Percentiles rank a stretch among this genome's conserved stretches.
Evolutionary conservation across 495 filamentous ascomycete genomes (phyloP).

Genomic region (Elasticomyces elasticus): DNA sequence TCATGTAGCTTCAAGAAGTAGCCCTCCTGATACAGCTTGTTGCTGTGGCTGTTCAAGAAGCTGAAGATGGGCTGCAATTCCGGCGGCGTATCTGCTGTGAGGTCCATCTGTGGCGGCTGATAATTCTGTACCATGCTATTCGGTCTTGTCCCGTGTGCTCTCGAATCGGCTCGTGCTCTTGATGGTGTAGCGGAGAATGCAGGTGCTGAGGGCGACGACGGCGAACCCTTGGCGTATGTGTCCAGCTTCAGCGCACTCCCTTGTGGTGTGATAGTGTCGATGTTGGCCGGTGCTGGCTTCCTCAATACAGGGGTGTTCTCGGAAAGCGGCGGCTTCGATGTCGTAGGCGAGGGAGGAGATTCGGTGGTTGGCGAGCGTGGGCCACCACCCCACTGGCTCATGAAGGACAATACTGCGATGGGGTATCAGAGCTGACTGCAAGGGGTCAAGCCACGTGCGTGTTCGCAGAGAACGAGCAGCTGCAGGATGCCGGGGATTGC

Average conservation of each 20-base stretch:
- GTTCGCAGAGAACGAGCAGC: not conserved
- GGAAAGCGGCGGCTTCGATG: conserved; percentile 4
- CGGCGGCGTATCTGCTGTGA: conserved; percentile 72
- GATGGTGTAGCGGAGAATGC: conserved; percentile 5
- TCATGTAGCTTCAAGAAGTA: conserved; percentile 96
- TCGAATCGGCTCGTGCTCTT: conserved; percentile 17
- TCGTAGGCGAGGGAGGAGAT: conserved; percentile 26
- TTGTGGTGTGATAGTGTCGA: conserved; percentile 14
- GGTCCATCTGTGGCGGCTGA: conserved; percentile 78
- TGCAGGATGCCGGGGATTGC: not conserved
- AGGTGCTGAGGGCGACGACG: conserved; percentile 5
- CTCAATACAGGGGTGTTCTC: not conserved
- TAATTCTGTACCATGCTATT: conserved; percentile 65
- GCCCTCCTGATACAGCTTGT: conserved; percentile 95
- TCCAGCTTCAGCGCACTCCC: conserved; percentile 18
- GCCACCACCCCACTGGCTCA: conserved; percentile 47
- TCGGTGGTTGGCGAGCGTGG: conserved; percentile 27
- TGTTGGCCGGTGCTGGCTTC: not conserved
- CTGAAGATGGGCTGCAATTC: conserved; percentile 91
- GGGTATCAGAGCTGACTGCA: not conserved
- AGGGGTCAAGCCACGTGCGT: not conserved
- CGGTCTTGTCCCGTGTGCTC: conserved; percentile 36
- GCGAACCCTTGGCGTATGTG: conserved; percentile 18
- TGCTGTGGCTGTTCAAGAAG: conserved; percentile 86
- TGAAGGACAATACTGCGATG: conserved; percentile 51